Base-by-base conservation (phyloP, 2,329 filamentous ascomycete genomes). In the Colletotrichum gigasporum region DNA sequence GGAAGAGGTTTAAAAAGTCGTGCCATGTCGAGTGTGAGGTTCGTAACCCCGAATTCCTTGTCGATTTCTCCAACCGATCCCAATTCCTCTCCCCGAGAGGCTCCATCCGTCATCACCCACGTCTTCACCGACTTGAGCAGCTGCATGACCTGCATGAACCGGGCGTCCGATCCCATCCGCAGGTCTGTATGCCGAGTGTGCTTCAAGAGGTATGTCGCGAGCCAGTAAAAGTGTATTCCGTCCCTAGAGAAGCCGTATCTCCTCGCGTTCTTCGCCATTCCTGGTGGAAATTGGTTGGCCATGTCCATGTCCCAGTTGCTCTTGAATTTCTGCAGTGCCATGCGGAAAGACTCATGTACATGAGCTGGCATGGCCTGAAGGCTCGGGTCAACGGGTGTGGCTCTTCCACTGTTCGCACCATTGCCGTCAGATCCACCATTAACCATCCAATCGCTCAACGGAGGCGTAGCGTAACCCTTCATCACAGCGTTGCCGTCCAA, bases 261-360 rank as follows among this genome's bases (percentile, higher is more conserved):
- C 48, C 83, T 82, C 51, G 80, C 80, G 57, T 84, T 85, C n/a
- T 80, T 80, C 5, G 79, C 72, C 22, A 79, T 63, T 5, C 73
- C 71, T 3, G 76, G 85, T 6, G 88, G 87, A 66, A 92, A 93
- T 71, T 93, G 90, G 35, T 85, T 78, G 11, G 83, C 80, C 80
- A 91, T 89, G 70, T 93, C 91, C 61, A 82, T 77, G 72, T 93
- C 90, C 90, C 91, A 93, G 65, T 84, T 85, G 16, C 80, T 80
- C 76, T 93, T 93, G 85, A 91, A 93, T 70, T 91, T 90, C 67
- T 90, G 87, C 39, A 93, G 80, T 14, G 89, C 89, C 34, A 82
- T 82, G 44, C 80, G 80, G 53, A 86, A 78, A 3, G 78, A 76
- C 57, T 85, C 82, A 9, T 82, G 77, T 2, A 80, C 76, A 39